Conservation (phyloP, 805 yeast genomes). For the Lipomyces chichibuensis region DNA sequence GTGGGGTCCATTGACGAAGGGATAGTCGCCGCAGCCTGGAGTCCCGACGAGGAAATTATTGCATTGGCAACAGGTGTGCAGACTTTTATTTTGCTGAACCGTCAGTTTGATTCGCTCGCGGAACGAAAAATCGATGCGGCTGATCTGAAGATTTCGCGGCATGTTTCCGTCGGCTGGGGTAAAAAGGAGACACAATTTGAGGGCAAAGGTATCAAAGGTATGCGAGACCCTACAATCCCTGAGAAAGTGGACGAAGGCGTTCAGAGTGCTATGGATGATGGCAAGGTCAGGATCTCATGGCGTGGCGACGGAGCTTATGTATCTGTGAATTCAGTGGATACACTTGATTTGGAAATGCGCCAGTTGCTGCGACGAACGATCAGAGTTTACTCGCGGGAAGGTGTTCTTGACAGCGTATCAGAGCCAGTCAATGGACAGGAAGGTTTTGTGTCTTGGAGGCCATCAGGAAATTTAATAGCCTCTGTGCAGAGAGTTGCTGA, state of each 20-base stretch:
- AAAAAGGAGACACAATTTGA: constrained; percentile 93
- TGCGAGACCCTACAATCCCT: constrained; percentile 87
- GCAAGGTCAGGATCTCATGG: constrained; percentile 70
- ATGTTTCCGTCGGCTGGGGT: constrained; percentile 99
- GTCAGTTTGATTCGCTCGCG: constrained; percentile 75
- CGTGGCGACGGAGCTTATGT: constrained; percentile 92
- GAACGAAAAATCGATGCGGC: constrained; percentile 61
- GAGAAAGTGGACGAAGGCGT: constrained; percentile 70
- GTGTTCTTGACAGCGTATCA: constrained; percentile 74
- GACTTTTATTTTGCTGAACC: constrained; percentile 62
- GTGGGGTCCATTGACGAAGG: constrained; percentile 85
- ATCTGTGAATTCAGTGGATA: constrained; percentile 66
- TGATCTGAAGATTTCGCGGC: constrained; percentile 73
- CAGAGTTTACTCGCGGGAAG: constrained; percentile 80
- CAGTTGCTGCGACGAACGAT: constrained; percentile 66
- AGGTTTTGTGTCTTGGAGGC: constrained; percentile 79
- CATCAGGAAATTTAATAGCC: constrained; percentile 86
- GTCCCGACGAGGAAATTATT: constrained; percentile 87
- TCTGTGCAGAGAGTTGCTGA: constrained; percentile 66
- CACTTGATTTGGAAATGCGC: constrained; percentile 43
- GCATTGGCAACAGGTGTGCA: constrained; percentile 60
- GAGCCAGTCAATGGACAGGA: constrained; percentile 89
- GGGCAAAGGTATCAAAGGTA: constrained; percentile 86
- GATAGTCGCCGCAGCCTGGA: constrained; percentile 75
- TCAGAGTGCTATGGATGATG: constrained; percentile 58